Conservation (phyloP, 345 rosid species). For the Syzygium oleosum region DNA sequence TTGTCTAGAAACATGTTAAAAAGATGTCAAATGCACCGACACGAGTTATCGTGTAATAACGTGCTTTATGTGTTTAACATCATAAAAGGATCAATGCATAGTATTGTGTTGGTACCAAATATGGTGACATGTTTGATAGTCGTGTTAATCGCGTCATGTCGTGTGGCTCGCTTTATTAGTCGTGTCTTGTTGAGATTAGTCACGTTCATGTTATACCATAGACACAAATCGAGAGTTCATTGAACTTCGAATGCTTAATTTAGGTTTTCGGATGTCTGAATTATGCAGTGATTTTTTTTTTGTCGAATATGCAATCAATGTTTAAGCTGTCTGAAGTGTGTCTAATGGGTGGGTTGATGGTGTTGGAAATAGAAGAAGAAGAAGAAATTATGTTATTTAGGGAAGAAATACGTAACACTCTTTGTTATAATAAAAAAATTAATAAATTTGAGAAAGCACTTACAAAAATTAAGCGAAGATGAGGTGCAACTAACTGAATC, state of each 20-base stretch:
- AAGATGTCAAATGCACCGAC: too few relatives aligned
- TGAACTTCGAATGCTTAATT: too few relatives aligned
- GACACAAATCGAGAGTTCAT: neutral
- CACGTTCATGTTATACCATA: neutral
- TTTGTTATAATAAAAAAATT: too few relatives aligned
- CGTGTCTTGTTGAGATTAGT: rapidly evolving
- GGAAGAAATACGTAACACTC: too few relatives aligned
- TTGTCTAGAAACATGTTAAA: neutral
- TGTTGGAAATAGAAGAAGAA: neutral
- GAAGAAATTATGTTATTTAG: too few relatives aligned
- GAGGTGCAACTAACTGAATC: too few relatives aligned
- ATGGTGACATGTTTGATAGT: neutral
- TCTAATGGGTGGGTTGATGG: neutral
- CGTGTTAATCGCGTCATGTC: rapidly evolving
- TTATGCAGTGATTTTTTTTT: neutral
- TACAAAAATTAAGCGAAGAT: too few relatives aligned
- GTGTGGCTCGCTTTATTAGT: neutral
- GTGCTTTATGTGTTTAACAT: too few relatives aligned
- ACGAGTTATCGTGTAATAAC: neutral
- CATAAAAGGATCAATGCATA: too few relatives aligned
- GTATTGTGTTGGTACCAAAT: neutral
- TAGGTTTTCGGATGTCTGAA: neutral
- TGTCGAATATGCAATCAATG: neutral
- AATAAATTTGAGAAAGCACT: too few relatives aligned
- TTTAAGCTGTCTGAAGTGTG: neutral